Percentiles rank a stretch among this genome's conserved stretches.
Evolutionary conservation across 257 asterid genomes (phyloP).

Genomic region (Solanum pennellii): DNA sequence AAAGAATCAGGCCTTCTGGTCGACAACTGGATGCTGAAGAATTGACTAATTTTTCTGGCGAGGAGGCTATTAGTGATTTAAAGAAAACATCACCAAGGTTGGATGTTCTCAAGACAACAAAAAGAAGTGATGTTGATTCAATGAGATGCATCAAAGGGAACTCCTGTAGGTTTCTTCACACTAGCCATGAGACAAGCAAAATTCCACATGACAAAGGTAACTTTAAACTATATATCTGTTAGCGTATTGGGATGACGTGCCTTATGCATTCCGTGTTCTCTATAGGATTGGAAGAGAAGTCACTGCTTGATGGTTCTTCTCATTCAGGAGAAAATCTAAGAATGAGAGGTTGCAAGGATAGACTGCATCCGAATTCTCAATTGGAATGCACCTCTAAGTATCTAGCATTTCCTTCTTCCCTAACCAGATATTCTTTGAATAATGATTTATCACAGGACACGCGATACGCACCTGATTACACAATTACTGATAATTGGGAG

Average conservation of each 20-base stretch:
- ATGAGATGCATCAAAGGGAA: slow-evolving; percentile 74
- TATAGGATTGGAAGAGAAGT: too few relatives aligned
- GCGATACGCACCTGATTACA: neutral
- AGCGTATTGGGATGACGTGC: too few relatives aligned
- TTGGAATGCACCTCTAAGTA: slow-evolving; percentile 24
- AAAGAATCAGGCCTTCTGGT: slow-evolving; percentile 7
- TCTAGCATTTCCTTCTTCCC: slow-evolving; percentile 27
- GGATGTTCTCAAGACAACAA: slow-evolving; percentile 27
- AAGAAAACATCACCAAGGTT: slow-evolving; percentile 36
- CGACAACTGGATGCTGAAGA: slow-evolving; percentile 17
- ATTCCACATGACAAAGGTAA: neutral
- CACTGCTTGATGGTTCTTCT: slow-evolving; percentile 4
- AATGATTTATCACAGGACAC: slow-evolving; percentile 7
- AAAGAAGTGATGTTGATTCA: slow-evolving; percentile 32
- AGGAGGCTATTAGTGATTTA: too few relatives aligned
- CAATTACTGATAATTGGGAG: slow-evolving; percentile 48
- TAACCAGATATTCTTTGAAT: slow-evolving; percentile 19
- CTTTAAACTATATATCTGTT: neutral
- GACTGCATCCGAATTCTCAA: neutral
- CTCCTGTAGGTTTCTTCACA: slow-evolving; percentile 70
- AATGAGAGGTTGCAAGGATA: neutral
- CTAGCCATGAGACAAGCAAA: neutral
- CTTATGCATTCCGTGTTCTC: too few relatives aligned
- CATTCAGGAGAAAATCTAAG: neutral
- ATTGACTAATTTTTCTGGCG: neutral